Base-by-base conservation (phyloP, 768 basidiomycete species). In the Boletus barrowsii region DNA sequence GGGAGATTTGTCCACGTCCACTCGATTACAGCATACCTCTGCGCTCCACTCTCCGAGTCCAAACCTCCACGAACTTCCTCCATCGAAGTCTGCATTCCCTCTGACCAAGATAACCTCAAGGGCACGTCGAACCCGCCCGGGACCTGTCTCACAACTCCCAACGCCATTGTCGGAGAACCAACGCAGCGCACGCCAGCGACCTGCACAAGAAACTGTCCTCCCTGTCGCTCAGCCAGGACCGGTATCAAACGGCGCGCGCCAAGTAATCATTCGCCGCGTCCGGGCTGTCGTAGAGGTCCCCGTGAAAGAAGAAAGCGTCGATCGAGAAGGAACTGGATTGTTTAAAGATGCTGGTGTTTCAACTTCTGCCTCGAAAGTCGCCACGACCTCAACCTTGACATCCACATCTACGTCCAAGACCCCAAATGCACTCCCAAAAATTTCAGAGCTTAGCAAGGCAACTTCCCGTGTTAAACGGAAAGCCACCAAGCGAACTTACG, bases 271-370 rank as follows among this genome's bases (percentile, higher is more conserved):
- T 40, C 80, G 87, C 20, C 82, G 83, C 33, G 87, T 89, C 9
- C 80, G 82, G 20, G 84, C 87, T 26, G 65, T 76, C 3, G 65
- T 80, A 7, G 75, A 88, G 18, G 72, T 88, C 1, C 74, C 79
- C 33, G 80, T 88, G 36, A 88, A 89, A 61, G 78, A 78, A 51
- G 86, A 88, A 66, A 83, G 81, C 4, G 73, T 72, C 2, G 73
- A 76, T 4, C 72, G 72, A n/a, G 76, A 76, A 7, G 70, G 30
- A n/a, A 11, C 55, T 10, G 53, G 49, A 24, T 9, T 9, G 17
- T 49, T 26, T 10, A 29, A 49, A 29, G 30, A 33, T 14, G 17
- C 46, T 24, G 29, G 30, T 14, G 18, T 48, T 20, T 56, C 69
- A 14, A 24, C 48, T n/a, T 56, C 59, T 33, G n/a, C 51, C 13